Base-by-base conservation (phyloP, 306 rosid genomes). In the Mimosa pudica region DNA sequence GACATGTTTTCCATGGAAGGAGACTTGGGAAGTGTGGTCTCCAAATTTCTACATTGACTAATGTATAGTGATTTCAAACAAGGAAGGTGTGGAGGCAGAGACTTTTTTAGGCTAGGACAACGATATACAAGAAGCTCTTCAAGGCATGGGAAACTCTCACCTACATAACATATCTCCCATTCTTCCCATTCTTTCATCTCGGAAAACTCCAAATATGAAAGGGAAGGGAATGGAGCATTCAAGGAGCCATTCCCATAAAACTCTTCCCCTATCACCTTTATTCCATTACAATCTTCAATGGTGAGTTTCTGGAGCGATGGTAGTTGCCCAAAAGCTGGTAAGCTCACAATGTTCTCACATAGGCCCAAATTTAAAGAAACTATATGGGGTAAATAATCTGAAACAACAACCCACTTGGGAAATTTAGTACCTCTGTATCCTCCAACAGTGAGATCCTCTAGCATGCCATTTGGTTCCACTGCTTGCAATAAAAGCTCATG, bases 291-390 rank as follows among this genome's bases (percentile, higher is more conserved):
- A 9, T n/a, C 41, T 0, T 0, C 0, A 64, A 82, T 55, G 0
- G 0, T 0, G 0, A 82, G 76, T 0, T 9, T 0, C 66, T 66
- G 58, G 9, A 77, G 82, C 48, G 14, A 49, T 10, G 62, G 70
- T 10, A 79, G 55, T 2, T 42, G 46, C 17, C 83, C 83, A 60
- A 74, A 51, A 4, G 83, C 35, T 24, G 86, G 81, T 18, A 83
- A 42, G 6, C 1, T 66, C 4, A 18, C 57, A 55, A 11, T 18
- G 16, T 16, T 10, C 5, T 0, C 1, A 7, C 74, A 17, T 1
- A 0, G 0, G 0, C 1, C 0, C 47, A 66, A 7, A 32, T 0
- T 1, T 18, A 57, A 57, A 57, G 32, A 57, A 30, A 57, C 33
- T 8, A 57, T n/a, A 18, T 57, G 51, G 6, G 65, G 17, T 18